phyloP scores from a whole-genome alignment of 371 early-diverging fungal species.

The Actinomucor elegans region DNA sequence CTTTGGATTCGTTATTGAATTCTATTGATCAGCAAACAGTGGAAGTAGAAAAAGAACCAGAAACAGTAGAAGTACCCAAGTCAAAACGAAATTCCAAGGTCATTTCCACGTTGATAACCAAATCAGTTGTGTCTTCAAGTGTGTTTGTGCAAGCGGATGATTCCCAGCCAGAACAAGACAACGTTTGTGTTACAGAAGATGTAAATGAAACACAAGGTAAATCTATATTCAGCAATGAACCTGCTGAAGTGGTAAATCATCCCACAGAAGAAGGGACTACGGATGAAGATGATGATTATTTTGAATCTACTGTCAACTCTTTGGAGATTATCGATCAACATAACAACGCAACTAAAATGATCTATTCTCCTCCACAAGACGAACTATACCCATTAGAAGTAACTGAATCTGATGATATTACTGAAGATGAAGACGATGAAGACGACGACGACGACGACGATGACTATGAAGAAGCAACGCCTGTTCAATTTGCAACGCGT shows the following conservation, averaged over 20 bases:
- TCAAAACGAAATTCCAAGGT: constrained; percentile 28
- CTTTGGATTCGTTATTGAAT: too few relatives aligned
- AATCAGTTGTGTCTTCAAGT: constrained; percentile 41
- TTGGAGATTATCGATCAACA: too few relatives aligned
- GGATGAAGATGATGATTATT: constrained; percentile 4
- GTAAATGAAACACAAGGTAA: constrained; percentile 3
- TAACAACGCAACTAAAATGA: not conserved
- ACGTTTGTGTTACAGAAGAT: not conserved
- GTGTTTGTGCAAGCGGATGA: constrained; percentile 30
- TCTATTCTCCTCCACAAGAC: not conserved
- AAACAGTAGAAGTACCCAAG: not conserved
- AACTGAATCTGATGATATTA: not conserved
- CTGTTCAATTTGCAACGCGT: constrained; percentile 18
- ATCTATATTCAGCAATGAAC: constrained; percentile 3
- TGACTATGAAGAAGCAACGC: constrained; percentile 1
- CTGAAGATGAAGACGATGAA: not conserved
- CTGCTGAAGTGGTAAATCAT: not conserved
- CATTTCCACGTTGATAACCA: constrained; percentile 29
- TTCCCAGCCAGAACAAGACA: not conserved
- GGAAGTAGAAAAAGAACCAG: not conserved
- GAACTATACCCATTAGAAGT: not conserved
- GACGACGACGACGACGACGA: constrained; percentile 5
- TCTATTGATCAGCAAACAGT: not conserved
- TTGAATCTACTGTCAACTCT: not conserved
- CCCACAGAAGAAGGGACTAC: constrained; percentile 1